phyloP scores from a whole-genome alignment of 2,329 filamentous ascomycete genomes.

The Cytospora paraplurivora region DNA sequence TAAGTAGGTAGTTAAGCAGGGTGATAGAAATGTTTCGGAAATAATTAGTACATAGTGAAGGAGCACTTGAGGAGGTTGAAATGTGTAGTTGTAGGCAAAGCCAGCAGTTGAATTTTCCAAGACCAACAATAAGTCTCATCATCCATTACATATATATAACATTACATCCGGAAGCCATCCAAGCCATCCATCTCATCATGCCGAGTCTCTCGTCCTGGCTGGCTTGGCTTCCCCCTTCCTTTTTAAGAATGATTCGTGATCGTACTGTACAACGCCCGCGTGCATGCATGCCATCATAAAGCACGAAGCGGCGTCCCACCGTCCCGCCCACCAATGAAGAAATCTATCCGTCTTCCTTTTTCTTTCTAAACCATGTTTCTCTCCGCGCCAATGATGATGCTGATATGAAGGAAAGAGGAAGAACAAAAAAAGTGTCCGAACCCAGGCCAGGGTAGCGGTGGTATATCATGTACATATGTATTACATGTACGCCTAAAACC shows the following conservation, averaged over 20 bases:
- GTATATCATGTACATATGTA: not conserved
- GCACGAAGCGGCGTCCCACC: not conserved
- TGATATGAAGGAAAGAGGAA: too few relatives aligned
- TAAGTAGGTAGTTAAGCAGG: too few relatives aligned
- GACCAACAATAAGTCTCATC: not conserved
- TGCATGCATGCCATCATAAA: not conserved
- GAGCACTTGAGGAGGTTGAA: too few relatives aligned
- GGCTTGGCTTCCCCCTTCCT: too few relatives aligned
- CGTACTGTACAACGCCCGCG: not conserved
- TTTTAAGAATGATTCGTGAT: not conserved
- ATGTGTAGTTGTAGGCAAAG: too few relatives aligned
- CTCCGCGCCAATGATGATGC: too few relatives aligned
- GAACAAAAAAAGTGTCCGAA: not conserved
- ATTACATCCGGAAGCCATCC: not conserved
- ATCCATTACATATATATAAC: not conserved
- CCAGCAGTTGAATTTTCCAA: not conserved
- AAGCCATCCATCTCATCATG: not conserved
- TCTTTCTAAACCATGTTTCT: not conserved
- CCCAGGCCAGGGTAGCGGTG: not conserved
- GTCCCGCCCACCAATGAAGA: not conserved
- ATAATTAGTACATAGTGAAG: too few relatives aligned
- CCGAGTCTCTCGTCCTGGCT: not conserved
- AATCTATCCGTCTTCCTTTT: not conserved
- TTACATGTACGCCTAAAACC: not conserved
- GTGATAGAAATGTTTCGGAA: slow-evolving; percentile 1